These are phyloP conservation scores for Mortierella sp. DNA, from an alignment of 371 early-diverging fungal species.

Conservation along the genomic window DNA sequence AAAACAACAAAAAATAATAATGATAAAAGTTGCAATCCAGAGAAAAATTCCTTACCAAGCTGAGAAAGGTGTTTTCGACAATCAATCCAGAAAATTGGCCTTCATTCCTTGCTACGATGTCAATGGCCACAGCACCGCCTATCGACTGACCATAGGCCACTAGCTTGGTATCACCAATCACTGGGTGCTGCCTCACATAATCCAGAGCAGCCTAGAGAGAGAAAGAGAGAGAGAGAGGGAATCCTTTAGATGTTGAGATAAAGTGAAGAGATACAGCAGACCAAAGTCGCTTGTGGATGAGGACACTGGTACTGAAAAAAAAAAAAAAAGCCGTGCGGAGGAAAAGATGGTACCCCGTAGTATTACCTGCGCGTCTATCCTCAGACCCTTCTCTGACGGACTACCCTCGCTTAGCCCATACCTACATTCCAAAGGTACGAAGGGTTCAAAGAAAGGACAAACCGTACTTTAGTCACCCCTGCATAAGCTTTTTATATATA, in stretches of 20 bases:
- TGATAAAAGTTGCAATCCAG: too few relatives aligned
- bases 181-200: conserved; percentile 77
- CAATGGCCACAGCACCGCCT: conserved; percentile 97
- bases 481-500: not conserved
- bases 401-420: conserved; percentile 92
- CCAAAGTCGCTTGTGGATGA: too few relatives aligned
- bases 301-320: not conserved
- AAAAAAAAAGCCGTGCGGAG: not conserved
- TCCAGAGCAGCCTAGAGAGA: conserved; percentile 78
- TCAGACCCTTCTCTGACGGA: conserved; percentile 87
- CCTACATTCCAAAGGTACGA: conserved; percentile 46
- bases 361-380: conserved; percentile 85
- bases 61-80: conserved; percentile 95
- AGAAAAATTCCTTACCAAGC: conserved; percentile 66
- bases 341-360: not conserved
- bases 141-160: conserved; percentile 95
- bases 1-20: not conserved
- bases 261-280: too few relatives aligned
- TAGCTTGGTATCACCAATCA: conserved; percentile 77
- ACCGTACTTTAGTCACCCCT: too few relatives aligned
- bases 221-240: not conserved
- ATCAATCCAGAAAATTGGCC: conserved; percentile 84
- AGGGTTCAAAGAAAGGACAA: too few relatives aligned
- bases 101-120: conserved; percentile 81
- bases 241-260: too few relatives aligned